Evolutionary conservation across 2,329 filamentous ascomycete genomes (phyloP).

Genomic region (Aspergillus bombycis): DNA sequence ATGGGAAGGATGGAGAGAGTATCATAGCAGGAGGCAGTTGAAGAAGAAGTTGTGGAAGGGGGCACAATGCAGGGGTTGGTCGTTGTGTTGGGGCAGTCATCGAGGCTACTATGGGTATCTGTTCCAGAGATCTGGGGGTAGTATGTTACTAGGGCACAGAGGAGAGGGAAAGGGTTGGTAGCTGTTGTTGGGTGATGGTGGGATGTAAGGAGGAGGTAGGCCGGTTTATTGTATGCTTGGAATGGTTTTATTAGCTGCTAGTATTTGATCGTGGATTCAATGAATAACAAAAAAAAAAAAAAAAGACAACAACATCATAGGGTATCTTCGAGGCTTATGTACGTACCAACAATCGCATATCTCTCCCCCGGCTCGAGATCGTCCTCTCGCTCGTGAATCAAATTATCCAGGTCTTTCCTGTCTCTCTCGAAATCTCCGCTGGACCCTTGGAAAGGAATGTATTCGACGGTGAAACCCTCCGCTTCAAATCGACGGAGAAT

Average conservation of each 20-base stretch:
- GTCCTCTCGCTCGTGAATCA: constrained; percentile 55
- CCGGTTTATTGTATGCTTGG: constrained; percentile 63
- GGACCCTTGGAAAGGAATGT: constrained; percentile 50
- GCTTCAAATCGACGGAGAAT: constrained; percentile 57
- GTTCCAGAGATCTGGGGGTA: constrained; percentile 44
- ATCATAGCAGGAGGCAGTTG: constrained; percentile 28
- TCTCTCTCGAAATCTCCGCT: constrained; percentile 45
- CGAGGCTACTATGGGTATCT: not conserved
- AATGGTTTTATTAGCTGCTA: not conserved
- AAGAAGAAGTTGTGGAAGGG: constrained; percentile 33
- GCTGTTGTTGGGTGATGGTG: constrained; percentile 45
- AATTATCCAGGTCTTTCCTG: constrained; percentile 52
- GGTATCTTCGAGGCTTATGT: no score
- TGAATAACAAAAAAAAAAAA: no score
- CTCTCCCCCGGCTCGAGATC: constrained; percentile 58
- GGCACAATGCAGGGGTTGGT: constrained; percentile 38
- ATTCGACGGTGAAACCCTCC: constrained; percentile 62
- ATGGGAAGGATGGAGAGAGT: constrained; percentile 44
- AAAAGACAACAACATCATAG: no score
- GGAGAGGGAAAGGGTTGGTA: constrained; percentile 58
- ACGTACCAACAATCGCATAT: constrained; percentile 63
- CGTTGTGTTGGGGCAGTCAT: constrained; percentile 1
- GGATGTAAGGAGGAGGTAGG: constrained; percentile 55
- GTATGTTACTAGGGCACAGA: constrained; percentile 63
- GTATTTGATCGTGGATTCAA: constrained; percentile 2